Evolutionary conservation across 2,329 filamentous ascomycete genomes (phyloP).

Genomic region (Incumbomyces lentus): DNA sequence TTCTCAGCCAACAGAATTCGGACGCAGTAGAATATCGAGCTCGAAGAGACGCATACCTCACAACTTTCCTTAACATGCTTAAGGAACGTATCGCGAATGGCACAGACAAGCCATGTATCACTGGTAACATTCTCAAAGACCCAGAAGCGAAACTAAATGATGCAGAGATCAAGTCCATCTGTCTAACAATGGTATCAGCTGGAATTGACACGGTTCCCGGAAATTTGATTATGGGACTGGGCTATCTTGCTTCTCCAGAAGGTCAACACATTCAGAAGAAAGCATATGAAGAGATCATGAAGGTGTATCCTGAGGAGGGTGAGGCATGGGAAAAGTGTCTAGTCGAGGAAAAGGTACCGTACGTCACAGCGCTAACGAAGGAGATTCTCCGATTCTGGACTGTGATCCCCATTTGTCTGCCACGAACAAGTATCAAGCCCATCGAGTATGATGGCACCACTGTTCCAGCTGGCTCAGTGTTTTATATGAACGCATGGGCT

Average conservation of each 20-base stretch:
- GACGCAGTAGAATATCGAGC: conserved; percentile 55
- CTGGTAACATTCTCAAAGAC: conserved; percentile 60
- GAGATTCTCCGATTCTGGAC: conserved; percentile 70
- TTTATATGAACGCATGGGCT: conserved; percentile 73
- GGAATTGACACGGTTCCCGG: conserved; percentile 73
- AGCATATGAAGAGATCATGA: conserved; percentile 59
- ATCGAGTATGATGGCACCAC: conserved; percentile 56
- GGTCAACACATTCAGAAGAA: conserved; percentile 61
- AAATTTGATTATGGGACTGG: conserved; percentile 70
- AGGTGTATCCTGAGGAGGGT: conserved; percentile 55
- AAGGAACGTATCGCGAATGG: conserved; percentile 52
- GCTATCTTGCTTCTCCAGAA: conserved; percentile 57
- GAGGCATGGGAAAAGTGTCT: conserved; percentile 69
- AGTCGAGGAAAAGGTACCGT: conserved; percentile 63
- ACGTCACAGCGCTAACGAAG: conserved; percentile 67
- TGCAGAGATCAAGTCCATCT: conserved; percentile 69
- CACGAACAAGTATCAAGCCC: conserved; percentile 60
- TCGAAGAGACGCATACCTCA: conserved; percentile 58
- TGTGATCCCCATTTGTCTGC: conserved; percentile 69
- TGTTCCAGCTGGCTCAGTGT: conserved; percentile 66
- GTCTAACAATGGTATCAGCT: conserved; percentile 70
- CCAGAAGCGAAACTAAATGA: conserved; percentile 59
- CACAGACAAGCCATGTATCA: conserved; percentile 58
- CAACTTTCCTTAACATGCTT: conserved; percentile 47
- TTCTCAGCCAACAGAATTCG: conserved; percentile 47